Evolutionary conservation across 2,329 filamentous ascomycete genomes (phyloP).

Genomic region (Cercospora brassicicola): DNA sequence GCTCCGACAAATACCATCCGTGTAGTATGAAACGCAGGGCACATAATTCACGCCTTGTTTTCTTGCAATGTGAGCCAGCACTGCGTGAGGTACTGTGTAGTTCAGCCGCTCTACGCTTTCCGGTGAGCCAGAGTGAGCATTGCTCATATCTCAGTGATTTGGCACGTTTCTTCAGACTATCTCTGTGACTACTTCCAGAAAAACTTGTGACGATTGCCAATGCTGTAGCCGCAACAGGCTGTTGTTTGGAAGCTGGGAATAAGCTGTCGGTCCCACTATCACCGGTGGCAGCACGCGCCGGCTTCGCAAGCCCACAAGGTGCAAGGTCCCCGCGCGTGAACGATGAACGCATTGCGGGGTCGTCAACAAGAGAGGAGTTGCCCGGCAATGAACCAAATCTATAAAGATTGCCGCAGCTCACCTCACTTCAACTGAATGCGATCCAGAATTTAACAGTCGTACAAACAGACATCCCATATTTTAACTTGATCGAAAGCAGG

Average conservation of each 20-base stretch:
- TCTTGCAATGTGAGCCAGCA: background rate
- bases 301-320: conserved; percentile 8
- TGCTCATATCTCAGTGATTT: background rate
- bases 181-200: too few species aligned
- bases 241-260: background rate
- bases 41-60: background rate
- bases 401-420: conserved; percentile 2
- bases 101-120: background rate
- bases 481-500: background rate
- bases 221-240: background rate
- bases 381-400: background rate
- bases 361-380: conserved; percentile 3
- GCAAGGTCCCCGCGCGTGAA: conserved; percentile 2
- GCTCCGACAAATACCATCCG: background rate
- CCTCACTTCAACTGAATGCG: background rate
- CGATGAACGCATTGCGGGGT: conserved; percentile 14
- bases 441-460: background rate
- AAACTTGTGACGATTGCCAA: background rate
- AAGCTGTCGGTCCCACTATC: conserved; percentile 7
- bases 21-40: background rate
- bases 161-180: too few species aligned
- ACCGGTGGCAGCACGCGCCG: background rate
- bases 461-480: background rate
- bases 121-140: background rate
- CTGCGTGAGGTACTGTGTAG: background rate